A percentile compares a stretch with the other conserved stretches of the same genome.
phyloP scores from a whole-genome alignment of 2,329 filamentous ascomycete genomes.

The Clonostachys solani region DNA sequence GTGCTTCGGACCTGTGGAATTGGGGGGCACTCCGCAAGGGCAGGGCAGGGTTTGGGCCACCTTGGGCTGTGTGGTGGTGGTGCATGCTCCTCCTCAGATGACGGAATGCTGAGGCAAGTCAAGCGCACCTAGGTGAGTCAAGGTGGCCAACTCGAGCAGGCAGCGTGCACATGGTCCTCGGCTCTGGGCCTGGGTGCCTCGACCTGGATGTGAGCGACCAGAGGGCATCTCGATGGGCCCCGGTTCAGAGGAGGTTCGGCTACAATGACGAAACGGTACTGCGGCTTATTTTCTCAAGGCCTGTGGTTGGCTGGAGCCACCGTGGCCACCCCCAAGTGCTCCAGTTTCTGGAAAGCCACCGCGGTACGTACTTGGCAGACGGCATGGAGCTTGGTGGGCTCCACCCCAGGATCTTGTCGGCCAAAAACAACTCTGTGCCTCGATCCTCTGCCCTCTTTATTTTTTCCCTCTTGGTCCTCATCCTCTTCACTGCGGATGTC shows the following conservation, averaged over 20 bases:
- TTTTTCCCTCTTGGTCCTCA: conserved; percentile 19
- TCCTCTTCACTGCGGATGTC: conserved; percentile 6
- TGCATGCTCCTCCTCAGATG: no score
- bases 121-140: no score
- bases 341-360: not conserved
- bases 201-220: no score
- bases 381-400: conserved; percentile 9
- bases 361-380: conserved; percentile 2
- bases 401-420: conserved; percentile 7
- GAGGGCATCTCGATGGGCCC: conserved; percentile 4
- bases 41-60: no score
- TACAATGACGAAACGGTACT: conserved; percentile 7
- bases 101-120: no score
- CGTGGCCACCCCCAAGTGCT: not conserved
- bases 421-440: conserved; percentile 18
- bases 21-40: no score
- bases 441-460: conserved; percentile 10
- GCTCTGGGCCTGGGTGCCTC: no score
- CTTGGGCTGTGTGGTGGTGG: no score
- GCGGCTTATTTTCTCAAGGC: conserved; percentile 15
- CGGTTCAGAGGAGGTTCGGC: conserved; percentile 7
- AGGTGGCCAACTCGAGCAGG: no score
- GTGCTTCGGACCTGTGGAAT: no score
- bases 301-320: conserved; percentile 12
- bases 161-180: no score